Evolutionary conservation across 345 rosid species (phyloP).

Genomic region (Populus simonii): DNA sequence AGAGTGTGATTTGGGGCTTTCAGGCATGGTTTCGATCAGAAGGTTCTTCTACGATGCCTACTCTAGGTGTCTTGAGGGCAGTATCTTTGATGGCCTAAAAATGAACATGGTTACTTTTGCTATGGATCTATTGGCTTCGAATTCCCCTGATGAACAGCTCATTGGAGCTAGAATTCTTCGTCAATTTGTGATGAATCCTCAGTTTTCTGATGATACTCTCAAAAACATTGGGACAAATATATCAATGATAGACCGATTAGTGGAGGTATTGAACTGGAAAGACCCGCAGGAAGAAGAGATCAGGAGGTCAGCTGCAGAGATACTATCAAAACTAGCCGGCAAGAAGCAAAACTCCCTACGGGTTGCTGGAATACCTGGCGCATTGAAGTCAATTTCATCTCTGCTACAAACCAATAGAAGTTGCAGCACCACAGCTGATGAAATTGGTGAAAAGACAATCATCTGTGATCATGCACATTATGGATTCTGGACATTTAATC

Average conservation of each 20-base stretch:
- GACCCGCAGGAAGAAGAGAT: conserved; percentile 80
- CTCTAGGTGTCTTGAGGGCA: conserved; percentile 72
- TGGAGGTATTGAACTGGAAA: conserved; percentile 94
- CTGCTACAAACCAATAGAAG: conserved; percentile 57
- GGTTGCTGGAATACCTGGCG: conserved; percentile 79
- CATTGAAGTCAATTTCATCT: conserved; percentile 91
- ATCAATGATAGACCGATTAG: conserved; percentile 60
- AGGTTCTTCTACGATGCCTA: conserved; percentile 89
- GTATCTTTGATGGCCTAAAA: conserved; percentile 80
- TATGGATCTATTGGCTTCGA: conserved; percentile 67
- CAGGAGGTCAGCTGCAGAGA: conserved; percentile 69
- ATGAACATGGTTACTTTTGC: conserved; percentile 84
- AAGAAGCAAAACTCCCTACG: conserved; percentile 78
- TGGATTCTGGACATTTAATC: conserved; percentile 67
- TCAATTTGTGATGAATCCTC: conserved; percentile 42
- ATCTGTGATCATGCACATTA: conserved; percentile 43
- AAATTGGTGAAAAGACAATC: conserved; percentile 56
- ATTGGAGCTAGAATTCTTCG: conserved; percentile 65
- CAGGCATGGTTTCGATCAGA: conserved; percentile 57
- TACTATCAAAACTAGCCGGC: conserved; percentile 64
- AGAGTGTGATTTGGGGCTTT: conserved; percentile 65
- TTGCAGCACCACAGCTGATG: conserved; percentile 55
- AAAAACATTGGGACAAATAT: conserved; percentile 76
- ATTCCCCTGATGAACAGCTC: conserved; percentile 80
- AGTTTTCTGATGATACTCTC: conserved; percentile 69